phyloP scores from a whole-genome alignment of 345 rosid genomes.

The Arabidopsis arenosa region DNA sequence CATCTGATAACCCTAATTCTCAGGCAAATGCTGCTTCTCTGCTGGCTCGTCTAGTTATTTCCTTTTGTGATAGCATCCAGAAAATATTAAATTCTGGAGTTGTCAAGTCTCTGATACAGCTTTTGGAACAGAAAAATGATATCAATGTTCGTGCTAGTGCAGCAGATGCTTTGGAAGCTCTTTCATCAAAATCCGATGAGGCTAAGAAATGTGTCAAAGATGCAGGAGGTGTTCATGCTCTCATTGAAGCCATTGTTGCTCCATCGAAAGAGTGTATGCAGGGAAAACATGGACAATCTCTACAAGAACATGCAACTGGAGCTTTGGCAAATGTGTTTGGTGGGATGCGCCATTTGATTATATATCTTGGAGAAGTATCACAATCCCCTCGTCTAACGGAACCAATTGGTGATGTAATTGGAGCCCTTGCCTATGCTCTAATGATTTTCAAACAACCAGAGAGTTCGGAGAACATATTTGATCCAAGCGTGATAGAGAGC shows the following conservation, averaged over 20 bases:
- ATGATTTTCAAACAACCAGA: slow-evolving; percentile 62
- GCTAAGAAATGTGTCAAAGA: slow-evolving; percentile 73
- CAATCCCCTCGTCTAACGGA: slow-evolving; percentile 69
- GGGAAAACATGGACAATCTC: slow-evolving; percentile 70
- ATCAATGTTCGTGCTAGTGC: slow-evolving; percentile 79
- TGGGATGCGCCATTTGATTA: slow-evolving; percentile 69
- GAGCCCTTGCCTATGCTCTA: slow-evolving; percentile 85
- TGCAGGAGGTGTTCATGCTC: slow-evolving; percentile 74
- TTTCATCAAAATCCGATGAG: slow-evolving; percentile 64
- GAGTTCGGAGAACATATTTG: slow-evolving; percentile 33
- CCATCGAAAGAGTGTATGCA: slow-evolving; percentile 91
- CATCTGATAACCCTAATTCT: slow-evolving; percentile 73
- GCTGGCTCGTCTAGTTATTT: slow-evolving; percentile 76
- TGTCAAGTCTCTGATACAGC: slow-evolving; percentile 66
- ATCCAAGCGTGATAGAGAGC: slow-evolving; percentile 56
- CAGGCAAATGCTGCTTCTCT: slow-evolving; percentile 94
- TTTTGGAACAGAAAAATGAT: slow-evolving; percentile 68
- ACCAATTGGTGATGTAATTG: slow-evolving; percentile 76
- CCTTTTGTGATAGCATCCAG: slow-evolving; percentile 66
- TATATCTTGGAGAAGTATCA: slow-evolving; percentile 70
- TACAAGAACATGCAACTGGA: slow-evolving; percentile 78
- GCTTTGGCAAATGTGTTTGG: slow-evolving; percentile 85
- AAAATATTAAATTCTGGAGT: slow-evolving; percentile 69
- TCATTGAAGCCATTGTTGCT: slow-evolving; percentile 83
- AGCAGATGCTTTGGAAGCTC: slow-evolving; percentile 88